Evolutionary conservation across 139 green algal species (phyloP).

Genomic region (Pseudopediastrum boryanum): DNA sequence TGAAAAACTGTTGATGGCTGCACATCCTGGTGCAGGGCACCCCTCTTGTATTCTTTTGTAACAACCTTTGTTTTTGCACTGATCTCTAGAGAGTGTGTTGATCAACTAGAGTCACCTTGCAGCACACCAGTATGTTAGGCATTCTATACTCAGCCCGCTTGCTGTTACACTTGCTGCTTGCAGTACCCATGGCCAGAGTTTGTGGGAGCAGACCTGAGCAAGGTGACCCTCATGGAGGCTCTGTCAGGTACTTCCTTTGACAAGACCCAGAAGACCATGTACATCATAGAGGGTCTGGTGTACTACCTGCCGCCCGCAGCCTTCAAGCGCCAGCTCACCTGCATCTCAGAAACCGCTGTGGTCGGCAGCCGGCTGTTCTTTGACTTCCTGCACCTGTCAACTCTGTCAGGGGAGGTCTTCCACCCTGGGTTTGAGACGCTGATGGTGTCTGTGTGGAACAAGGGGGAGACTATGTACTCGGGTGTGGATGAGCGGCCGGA

Average conservation of each 20-base stretch:
- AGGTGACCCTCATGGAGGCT: conserved; percentile 49
- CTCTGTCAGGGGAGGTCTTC: conserved; percentile 12
- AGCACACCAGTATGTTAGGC: no score
- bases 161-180: not conserved
- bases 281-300: conserved; percentile 66
- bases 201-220: conserved; percentile 63
- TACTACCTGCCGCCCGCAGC: conserved; percentile 71
- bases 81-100: no score
- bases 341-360: conserved; percentile 41
- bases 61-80: no score
- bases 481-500: conserved; percentile 39
- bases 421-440: conserved; percentile 33
- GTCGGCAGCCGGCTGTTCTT: conserved; percentile 59
- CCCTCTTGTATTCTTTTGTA: no score
- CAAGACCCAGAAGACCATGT: conserved; percentile 46
- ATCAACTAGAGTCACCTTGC: no score
- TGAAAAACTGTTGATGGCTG: no score
- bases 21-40: no score
- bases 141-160: no score
- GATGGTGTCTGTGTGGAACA: conserved; percentile 43
- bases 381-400: conserved; percentile 66
- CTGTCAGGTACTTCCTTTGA: conserved; percentile 62
- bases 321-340: conserved; percentile 44
- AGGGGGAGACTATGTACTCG: conserved; percentile 56
- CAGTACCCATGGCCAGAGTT: conserved; percentile 58